Conservation (phyloP, 2,329 filamentous ascomycete genomes). For the Penicillium concentricum region DNA sequence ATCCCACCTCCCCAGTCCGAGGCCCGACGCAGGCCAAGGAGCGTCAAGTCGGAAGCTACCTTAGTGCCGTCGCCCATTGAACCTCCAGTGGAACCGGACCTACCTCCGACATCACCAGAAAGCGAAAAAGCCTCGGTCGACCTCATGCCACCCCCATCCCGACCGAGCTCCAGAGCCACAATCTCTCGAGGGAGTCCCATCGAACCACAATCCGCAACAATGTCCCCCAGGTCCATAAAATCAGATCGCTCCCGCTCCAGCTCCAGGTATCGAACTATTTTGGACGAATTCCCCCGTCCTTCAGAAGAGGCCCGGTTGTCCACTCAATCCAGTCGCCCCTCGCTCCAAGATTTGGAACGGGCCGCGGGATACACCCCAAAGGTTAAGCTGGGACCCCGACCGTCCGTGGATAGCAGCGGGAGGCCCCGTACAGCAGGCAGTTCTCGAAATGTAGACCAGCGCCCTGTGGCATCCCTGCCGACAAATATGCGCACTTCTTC, state of each 20-base stretch:
- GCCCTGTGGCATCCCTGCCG: constrained; percentile 76
- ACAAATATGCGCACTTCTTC: constrained; percentile 70
- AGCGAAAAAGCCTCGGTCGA: constrained; percentile 15
- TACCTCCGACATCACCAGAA: constrained; percentile 12
- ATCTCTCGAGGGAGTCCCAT: constrained; percentile 16
- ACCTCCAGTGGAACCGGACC: constrained; percentile 1
- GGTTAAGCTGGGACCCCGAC: constrained; percentile 83
- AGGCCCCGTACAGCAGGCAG: constrained; percentile 60
- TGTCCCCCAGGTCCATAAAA: constrained; percentile 19
- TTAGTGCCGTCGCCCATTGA: constrained; percentile 29
- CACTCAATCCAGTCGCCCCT: constrained; percentile 45
- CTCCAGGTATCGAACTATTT: constrained; percentile 27
- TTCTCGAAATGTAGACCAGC: constrained; percentile 50
- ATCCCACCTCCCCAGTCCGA: constrained; percentile 20
- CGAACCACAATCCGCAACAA: constrained; percentile 16
- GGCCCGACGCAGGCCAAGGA: constrained; percentile 27
- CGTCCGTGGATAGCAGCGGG: constrained; percentile 63
- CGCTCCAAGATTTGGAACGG: constrained; percentile 45
- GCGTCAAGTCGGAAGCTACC: constrained; percentile 37
- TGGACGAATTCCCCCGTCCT: constrained; percentile 39
- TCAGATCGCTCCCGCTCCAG: constrained; percentile 23
- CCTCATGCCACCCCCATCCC: constrained; percentile 17
- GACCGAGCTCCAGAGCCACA: constrained; percentile 21
- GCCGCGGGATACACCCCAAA: constrained; percentile 54
- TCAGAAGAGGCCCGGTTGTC: constrained; percentile 39